Base-by-base conservation (phyloP, 164 flowering plant species). In the Dillenia suffruticosa region DNA sequence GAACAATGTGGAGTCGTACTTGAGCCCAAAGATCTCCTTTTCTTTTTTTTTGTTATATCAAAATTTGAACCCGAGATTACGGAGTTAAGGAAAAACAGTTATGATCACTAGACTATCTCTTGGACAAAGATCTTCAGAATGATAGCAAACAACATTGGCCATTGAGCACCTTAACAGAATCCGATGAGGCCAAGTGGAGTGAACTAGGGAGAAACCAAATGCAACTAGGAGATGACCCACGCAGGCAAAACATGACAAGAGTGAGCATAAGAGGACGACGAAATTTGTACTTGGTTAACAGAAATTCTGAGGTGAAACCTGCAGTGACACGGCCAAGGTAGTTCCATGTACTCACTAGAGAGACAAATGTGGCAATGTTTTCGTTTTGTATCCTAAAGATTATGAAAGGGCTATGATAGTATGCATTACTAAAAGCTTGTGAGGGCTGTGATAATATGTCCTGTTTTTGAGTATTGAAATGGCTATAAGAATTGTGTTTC, bases 301-400 rank as follows among this genome's bases (percentile, higher is more conserved):
- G 61, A 14, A 15, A 19, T 58, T 73, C 70, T 9, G 76, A 69
- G 10, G 66, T 54, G 44, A 73, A 65, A 13, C 76, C 76, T 2
- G 76, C 48, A 12, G 55, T 57, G 2, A 73, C 61, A 10, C 70
- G 48, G 0, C 70, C 73, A 15, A 69, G 66, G 50, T 52, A 73
- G 14, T 69, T 73, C 76, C 76, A 73, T 26, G 69, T 69, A 54
- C 76, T 68, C 3, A 73, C 79, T 0, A 84, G 80, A 0, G 89
- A 81, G n/a, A 71, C 68, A 45, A 67, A 67, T 3, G 70, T 57
- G 43, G 64, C 63, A 11, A 59, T 58, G 16, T 56, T 55, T 12
- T 67, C 51, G 52, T 14, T 3, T 57, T 61, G 49, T 71, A 71
- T 9, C 68, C 68, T 17, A 71, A 44, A 0, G 74, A 71, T 54